These are phyloP conservation scores for Phytophthora boehmeriae DNA, from an alignment of 352 stramenopile species.

Conservation along the genomic window DNA sequence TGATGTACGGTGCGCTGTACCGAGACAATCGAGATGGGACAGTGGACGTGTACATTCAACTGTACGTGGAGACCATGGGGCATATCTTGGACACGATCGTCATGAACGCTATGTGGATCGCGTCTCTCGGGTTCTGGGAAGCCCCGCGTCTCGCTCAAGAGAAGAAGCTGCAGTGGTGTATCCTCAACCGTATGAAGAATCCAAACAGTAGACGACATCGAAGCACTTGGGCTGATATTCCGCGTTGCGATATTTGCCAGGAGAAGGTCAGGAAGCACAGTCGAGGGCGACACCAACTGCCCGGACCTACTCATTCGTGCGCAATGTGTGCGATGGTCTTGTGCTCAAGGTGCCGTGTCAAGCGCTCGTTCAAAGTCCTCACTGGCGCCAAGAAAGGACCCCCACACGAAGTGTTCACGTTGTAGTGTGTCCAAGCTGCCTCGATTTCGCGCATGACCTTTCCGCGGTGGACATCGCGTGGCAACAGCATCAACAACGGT, in stretches of 20 bases:
- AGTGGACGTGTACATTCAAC: slow-evolving; percentile 61
- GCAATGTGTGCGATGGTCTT: slow-evolving; percentile 11
- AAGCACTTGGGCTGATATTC: slow-evolving; percentile 8
- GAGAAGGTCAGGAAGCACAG: slow-evolving; percentile 5
- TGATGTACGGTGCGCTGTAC: slow-evolving; percentile 53
- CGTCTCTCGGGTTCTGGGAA: slow-evolving; percentile 18
- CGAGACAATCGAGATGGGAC: slow-evolving; percentile 37
- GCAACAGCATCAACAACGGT: slow-evolving; percentile 13
- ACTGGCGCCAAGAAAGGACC: slow-evolving; percentile 8
- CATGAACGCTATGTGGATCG: slow-evolving; percentile 28
- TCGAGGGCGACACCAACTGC: slow-evolving; percentile 1
- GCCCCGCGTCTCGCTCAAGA: slow-evolving; percentile 12
- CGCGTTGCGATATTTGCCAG: slow-evolving; percentile 14
- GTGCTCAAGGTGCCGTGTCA: slow-evolving; percentile 17
- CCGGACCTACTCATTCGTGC: slow-evolving; percentile 7
- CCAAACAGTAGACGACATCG: neutral
- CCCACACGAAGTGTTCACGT: slow-evolving; percentile 13
- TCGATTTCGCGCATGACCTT: slow-evolving; percentile 5
- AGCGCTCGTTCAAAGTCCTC: slow-evolving; percentile 18
- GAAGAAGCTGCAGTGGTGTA: slow-evolving; percentile 26
- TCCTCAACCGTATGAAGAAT: slow-evolving; percentile 13
- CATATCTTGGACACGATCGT: slow-evolving; percentile 26
- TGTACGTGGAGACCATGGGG: slow-evolving; percentile 39
- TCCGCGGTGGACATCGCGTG: slow-evolving; percentile 11
- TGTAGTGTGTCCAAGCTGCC: slow-evolving; percentile 13